A percentile compares a stretch with the other conserved stretches of the same genome.
Conservation (phyloP, 306 rosid genomes). For the Phaseolus lunatus region DNA sequence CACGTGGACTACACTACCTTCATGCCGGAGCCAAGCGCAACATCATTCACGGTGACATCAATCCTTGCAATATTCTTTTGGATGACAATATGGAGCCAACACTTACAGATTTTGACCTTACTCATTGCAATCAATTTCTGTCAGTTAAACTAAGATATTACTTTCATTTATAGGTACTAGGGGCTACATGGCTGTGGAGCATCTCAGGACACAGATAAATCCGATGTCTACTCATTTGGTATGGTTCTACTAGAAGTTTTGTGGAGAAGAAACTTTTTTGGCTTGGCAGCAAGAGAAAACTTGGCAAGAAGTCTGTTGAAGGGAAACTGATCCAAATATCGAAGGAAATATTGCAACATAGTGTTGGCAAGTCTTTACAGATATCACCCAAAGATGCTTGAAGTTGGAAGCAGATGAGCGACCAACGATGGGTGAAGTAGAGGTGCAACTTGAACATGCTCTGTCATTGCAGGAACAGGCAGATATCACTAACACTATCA, state of each 20-base stretch:
- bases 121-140: background rate
- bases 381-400: slow-evolving; percentile 36
- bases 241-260: slow-evolving; percentile 4
- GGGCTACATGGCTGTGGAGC: too few species aligned
- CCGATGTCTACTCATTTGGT: slow-evolving; percentile 39
- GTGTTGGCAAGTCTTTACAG: slow-evolving; percentile 26
- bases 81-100: slow-evolving; percentile 34
- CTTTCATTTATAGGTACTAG: background rate
- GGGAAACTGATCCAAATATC: slow-evolving; percentile 36
- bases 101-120: background rate
- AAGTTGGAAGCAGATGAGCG: background rate
- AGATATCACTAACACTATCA: background rate
- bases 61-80: background rate
- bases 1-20: slow-evolving; percentile 45
- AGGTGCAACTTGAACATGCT: slow-evolving; percentile 37
- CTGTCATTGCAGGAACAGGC: slow-evolving; percentile 40
- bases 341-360: slow-evolving; percentile 39
- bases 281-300: too few species aligned
- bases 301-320: background rate
- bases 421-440: slow-evolving; percentile 48
- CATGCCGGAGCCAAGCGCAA: slow-evolving; percentile 37
- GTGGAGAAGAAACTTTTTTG: background rate
- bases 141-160: background rate
- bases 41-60: slow-evolving; percentile 10
- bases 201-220: background rate